Evolutionary conservation across 352 stramenopile species (phyloP).

Genomic region (Phytophthora citrophthora): DNA sequence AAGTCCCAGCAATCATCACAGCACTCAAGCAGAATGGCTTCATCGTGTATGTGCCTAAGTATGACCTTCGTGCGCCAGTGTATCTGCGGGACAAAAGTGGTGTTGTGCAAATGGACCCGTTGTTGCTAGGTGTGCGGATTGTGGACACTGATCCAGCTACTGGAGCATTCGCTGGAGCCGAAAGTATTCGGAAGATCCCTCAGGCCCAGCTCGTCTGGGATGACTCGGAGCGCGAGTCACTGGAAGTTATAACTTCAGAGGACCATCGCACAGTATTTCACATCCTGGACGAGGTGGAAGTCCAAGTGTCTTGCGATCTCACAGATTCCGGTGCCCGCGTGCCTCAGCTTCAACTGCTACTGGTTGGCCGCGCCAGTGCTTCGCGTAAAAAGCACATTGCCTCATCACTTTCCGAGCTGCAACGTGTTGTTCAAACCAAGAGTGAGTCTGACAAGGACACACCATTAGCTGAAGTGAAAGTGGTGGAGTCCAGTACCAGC

Average conservation of each 20-base stretch:
- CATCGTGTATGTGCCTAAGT: slow-evolving; percentile 93
- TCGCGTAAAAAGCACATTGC: slow-evolving; percentile 37
- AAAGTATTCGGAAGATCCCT: slow-evolving; percentile 72
- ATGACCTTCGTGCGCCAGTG: slow-evolving; percentile 91
- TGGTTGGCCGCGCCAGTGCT: slow-evolving; percentile 63
- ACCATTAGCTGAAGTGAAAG: not conserved
- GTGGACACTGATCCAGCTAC: slow-evolving; percentile 64
- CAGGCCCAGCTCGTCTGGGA: slow-evolving; percentile 48
- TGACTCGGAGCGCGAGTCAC: slow-evolving; percentile 34
- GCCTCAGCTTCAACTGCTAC: slow-evolving; percentile 73
- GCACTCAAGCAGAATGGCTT: slow-evolving; percentile 93
- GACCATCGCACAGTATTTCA: slow-evolving; percentile 43
- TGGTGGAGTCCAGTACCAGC: not conserved
- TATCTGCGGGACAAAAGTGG: slow-evolving; percentile 91
- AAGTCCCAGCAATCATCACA: slow-evolving; percentile 88
- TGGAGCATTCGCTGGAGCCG: slow-evolving; percentile 58
- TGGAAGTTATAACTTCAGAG: slow-evolving; percentile 34
- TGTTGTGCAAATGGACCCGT: slow-evolving; percentile 83
- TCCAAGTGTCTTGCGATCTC: slow-evolving; percentile 84
- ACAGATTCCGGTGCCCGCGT: slow-evolving; percentile 71
- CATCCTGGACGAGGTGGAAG: slow-evolving; percentile 78
- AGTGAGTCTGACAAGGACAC: slow-evolving; percentile 14
- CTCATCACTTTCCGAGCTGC: slow-evolving; percentile 61
- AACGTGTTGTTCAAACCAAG: slow-evolving; percentile 72
- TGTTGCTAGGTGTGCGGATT: slow-evolving; percentile 74